Evolutionary conservation across 1,139 yeast species (phyloP).

Genomic region (Saccharomyces hybrid): DNA sequence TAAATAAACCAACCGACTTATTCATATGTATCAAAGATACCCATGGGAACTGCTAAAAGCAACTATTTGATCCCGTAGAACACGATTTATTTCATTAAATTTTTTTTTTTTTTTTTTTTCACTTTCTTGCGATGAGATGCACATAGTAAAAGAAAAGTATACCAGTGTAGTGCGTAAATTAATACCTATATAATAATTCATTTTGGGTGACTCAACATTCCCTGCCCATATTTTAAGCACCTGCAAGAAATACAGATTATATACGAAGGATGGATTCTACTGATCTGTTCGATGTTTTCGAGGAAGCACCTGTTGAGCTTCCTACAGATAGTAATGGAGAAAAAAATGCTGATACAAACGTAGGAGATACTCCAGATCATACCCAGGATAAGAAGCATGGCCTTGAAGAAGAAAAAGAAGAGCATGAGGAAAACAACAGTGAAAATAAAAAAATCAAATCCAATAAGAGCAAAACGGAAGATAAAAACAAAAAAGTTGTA

Average conservation of each 20-base stretch:
- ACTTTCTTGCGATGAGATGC: conserved; percentile 7
- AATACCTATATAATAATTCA: background rate
- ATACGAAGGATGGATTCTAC: conserved; percentile 12
- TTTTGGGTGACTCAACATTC: background rate
- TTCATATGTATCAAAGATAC: background rate
- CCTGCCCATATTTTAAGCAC: background rate
- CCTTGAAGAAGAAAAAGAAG: conserved; percentile 9
- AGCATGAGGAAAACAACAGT: conserved; percentile 5
- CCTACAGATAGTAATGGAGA: conserved; percentile 24
- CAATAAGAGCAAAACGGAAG: conserved; percentile 33
- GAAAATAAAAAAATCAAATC: conserved; percentile 20
- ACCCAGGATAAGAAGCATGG: conserved; percentile 8
- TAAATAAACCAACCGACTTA: background rate
- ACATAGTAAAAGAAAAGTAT: background rate
- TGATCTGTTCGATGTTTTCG: conserved; percentile 64
- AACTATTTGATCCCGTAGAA: background rate
- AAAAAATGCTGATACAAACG: conserved; percentile 10
- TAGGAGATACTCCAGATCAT: conserved; percentile 5
- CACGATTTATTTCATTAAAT: background rate
- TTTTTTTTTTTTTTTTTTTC: background rate
- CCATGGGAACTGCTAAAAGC: background rate
- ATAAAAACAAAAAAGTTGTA: conserved; percentile 31
- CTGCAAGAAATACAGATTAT: background rate
- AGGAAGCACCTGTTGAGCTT: conserved; percentile 45
- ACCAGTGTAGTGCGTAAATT: background rate